Conservation (phyloP, 208 protist genomes). For the Porcisia hertigi region DNA sequence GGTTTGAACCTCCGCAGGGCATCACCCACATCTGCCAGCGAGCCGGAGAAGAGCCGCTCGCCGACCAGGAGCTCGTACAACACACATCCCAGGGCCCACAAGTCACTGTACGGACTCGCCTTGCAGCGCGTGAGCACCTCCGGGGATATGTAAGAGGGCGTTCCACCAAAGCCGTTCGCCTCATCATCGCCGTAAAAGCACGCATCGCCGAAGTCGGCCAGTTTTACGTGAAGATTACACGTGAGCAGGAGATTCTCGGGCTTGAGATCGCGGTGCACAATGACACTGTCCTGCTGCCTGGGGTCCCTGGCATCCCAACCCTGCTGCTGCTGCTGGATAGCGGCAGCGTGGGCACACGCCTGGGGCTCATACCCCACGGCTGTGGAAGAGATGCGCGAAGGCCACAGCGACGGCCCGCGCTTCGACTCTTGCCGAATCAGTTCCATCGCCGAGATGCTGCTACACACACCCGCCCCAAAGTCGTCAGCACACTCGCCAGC, state of each 20-base stretch:
- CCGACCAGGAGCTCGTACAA: slow-evolving; percentile 80
- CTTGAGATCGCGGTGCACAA: slow-evolving; percentile 87
- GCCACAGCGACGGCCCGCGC: not conserved
- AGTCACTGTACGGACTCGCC: slow-evolving; percentile 91
- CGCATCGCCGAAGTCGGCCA: slow-evolving; percentile 72
- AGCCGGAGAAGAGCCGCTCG: slow-evolving; percentile 23
- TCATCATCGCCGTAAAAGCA: slow-evolving; percentile 72
- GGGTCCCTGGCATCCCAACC: not conserved
- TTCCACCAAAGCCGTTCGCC: slow-evolving; percentile 72
- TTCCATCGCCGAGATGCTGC: not conserved
- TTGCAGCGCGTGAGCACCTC: slow-evolving; percentile 86
- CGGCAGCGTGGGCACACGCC: not conserved
- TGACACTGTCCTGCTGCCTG: slow-evolving; percentile 41
- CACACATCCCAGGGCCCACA: slow-evolving; percentile 99
- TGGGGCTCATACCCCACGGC: not conserved
- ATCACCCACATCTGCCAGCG: slow-evolving; percentile 28
- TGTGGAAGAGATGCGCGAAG: not conserved
- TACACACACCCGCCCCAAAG: not conserved
- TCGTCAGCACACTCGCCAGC: not conserved
- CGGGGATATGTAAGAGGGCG: slow-evolving; percentile 76
- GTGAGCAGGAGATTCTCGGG: slow-evolving; percentile 88
- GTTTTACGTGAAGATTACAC: slow-evolving; percentile 66
- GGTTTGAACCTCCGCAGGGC: slow-evolving; percentile 58
- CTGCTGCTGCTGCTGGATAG: slow-evolving; percentile 9
- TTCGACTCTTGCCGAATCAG: not conserved